Evolutionary conservation across 1,284 basidiomycete species (phyloP).

Genomic region (Ustilago bromivora): DNA sequence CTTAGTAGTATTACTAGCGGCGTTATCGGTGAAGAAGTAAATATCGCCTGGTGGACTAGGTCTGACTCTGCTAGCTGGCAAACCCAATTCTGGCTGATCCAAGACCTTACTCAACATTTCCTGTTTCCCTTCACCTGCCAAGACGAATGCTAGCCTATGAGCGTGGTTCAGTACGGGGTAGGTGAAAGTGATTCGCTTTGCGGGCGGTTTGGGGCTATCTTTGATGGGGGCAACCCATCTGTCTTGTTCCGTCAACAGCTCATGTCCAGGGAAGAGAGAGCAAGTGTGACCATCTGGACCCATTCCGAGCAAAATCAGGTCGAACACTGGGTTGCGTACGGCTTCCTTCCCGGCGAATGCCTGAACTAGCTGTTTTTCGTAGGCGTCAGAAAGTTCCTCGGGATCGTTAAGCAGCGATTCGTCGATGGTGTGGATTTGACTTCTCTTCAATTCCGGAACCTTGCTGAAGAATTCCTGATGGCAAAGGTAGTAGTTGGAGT

Average conservation of each 20-base stretch:
- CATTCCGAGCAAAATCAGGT: slow-evolving; percentile 70
- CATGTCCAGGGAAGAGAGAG: slow-evolving; percentile 92
- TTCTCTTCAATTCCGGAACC: slow-evolving; percentile 79
- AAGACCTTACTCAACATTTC: slow-evolving; percentile 81
- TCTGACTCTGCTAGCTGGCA: slow-evolving; percentile 86
- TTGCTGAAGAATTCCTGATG: slow-evolving; percentile 82
- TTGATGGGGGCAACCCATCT: slow-evolving; percentile 94
- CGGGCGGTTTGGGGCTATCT: slow-evolving; percentile 94
- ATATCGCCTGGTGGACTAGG: slow-evolving; percentile 79
- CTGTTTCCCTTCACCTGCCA: slow-evolving; percentile 84
- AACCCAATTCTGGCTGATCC: slow-evolving; percentile 82
- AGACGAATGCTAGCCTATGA: slow-evolving; percentile 85
- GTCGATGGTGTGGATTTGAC: slow-evolving; percentile 89
- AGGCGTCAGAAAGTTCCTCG: slow-evolving; percentile 88
- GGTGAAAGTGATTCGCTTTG: slow-evolving; percentile 77
- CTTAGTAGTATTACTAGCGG: slow-evolving; percentile 56
- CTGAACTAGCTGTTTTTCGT: slow-evolving; percentile 88
- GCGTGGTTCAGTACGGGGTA: slow-evolving; percentile 73
- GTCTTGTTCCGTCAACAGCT: slow-evolving; percentile 83
- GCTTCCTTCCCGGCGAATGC: slow-evolving; percentile 76
- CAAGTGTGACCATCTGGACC: slow-evolving; percentile 89
- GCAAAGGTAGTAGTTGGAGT: slow-evolving; percentile 90
- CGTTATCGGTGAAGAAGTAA: slow-evolving; percentile 67
- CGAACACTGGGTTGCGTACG: slow-evolving; percentile 68
- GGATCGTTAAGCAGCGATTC: slow-evolving; percentile 75